phyloP scores from a whole-genome alignment of 73 alveolate genomes.

The Symbiodinium natans region DNA sequence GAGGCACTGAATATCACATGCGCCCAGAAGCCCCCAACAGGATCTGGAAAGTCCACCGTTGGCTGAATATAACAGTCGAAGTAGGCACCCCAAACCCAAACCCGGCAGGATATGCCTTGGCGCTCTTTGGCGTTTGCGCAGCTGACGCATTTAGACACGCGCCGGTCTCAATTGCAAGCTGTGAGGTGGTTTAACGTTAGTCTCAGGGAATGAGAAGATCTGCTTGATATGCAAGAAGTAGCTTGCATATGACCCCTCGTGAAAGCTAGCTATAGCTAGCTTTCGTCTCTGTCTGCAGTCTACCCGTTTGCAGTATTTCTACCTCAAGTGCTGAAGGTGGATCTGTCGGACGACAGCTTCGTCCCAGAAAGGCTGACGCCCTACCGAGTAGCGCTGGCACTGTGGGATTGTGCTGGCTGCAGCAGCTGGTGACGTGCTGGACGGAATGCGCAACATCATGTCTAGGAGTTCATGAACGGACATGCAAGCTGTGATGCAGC shows the following conservation, averaged over 20 bases:
- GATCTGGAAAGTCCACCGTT: no score
- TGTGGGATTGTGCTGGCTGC: no score
- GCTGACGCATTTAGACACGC: background rate
- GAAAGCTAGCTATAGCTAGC: background rate
- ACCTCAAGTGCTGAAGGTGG: background rate
- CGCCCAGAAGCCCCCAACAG: background rate
- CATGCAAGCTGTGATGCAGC: no score
- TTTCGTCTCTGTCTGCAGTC: background rate
- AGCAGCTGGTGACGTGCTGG: no score
- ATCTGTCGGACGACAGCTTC: background rate
- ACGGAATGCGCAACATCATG: no score
- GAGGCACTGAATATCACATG: background rate
- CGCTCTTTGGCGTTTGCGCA: background rate
- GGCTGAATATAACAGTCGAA: no score
- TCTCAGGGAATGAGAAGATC: no score
- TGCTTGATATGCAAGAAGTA: background rate
- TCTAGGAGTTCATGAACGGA: no score
- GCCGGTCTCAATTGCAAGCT: background rate
- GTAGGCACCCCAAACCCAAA: background rate
- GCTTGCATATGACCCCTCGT: background rate
- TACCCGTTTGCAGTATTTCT: background rate
- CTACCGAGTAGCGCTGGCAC: no score
- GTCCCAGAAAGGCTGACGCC: slow-evolving; percentile 3
- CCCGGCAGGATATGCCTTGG: background rate
- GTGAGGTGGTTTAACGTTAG: no score